These are phyloP conservation scores for Chamaenerion angustifolium DNA, from an alignment of 345 rosid species.

Conservation along the genomic window DNA sequence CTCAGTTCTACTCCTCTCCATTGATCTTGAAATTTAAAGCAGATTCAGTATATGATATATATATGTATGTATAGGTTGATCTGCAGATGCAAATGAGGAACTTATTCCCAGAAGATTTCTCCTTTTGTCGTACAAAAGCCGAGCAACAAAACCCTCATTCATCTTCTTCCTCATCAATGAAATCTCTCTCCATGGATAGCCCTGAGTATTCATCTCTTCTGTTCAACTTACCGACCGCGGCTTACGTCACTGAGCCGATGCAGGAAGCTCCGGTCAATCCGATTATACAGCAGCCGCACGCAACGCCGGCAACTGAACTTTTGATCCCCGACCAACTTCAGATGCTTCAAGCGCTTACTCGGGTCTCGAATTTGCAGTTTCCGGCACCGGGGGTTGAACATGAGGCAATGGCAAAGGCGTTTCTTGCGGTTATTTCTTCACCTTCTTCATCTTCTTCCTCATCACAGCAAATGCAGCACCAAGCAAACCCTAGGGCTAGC, in stretches of 20 bases:
- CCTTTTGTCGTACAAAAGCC: conserved; percentile 15
- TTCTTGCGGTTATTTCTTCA: conserved; percentile 54
- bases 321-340: conserved; percentile 17
- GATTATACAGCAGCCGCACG: neutral
- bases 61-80: conserved; percentile 20
- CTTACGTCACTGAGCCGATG: conserved; percentile 3
- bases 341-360: conserved; percentile 20
- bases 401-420: conserved; percentile 43
- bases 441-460: conserved; percentile 32
- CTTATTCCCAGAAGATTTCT: conserved; percentile 42
- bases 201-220: conserved; percentile 50
- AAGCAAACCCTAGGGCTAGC: conserved; percentile 6
- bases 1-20: neutral
- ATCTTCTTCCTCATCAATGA: conserved; percentile 62
- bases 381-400: conserved; percentile 32
- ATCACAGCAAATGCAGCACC: conserved; percentile 16
- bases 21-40: neutral
- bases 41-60: neutral
- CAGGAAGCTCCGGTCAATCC: conserved; percentile 6
- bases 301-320: neutral
- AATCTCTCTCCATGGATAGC: conserved; percentile 50
- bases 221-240: conserved; percentile 22
- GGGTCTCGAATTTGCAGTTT: conserved; percentile 14
- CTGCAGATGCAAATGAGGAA: conserved; percentile 38
- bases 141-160: conserved; percentile 18